Evolutionary conservation across 768 basidiomycete species (phyloP), one percentile per base, ranked within the genome.

Genomic region (Pulveroboletus sp.): DNA sequence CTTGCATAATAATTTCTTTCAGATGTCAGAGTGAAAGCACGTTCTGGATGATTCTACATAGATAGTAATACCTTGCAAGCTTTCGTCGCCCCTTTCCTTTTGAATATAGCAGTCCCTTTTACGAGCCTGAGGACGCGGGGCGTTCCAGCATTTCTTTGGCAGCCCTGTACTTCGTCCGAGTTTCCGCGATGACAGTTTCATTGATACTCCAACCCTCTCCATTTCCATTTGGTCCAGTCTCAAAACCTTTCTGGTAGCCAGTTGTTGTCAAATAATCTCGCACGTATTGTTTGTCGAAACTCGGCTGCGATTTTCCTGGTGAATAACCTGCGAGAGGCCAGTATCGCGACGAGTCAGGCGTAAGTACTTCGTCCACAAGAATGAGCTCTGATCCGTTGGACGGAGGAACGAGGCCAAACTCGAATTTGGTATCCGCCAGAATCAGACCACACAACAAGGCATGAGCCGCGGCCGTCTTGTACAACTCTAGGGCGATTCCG

Each of bases 351-450:
- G 94, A 97, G 67, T 99, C 97, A 17, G 95, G 94, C 0, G 97
- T 98, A 45, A 99, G 79, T n/a, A 90, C 80, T 64, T 99, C 97
- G 68, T 99, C 97, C 56, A 98, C 85, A 40, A 98, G 79, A 53
- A 95, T 89, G 20, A 97, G 74, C 21, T 74, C 57, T 64, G 64
- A 6, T 57, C 57, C 60, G 31, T 56, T 56, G 9, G 60, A 47
- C 8, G 72, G 68, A 4, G 72, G 74, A 40, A 93, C 61, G 37
- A 97, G 79, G 6, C 97, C 97, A 62, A 99, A 99, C 71, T 98
- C 97, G 68, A 98, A 97, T 67, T 99, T 99, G 34, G 94, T 98
- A 68, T 99, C 95, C 20, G 94, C 97, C 37, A 99, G 84, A 60
- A 98, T 97, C 49, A 98, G 75, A 16, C 92, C 94, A 5, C 82